A percentile compares a stretch with the other conserved stretches of the same genome.
phyloP scores from a whole-genome alignment of 495 filamentous ascomycete genomes.

The Neurospora africana region DNA sequence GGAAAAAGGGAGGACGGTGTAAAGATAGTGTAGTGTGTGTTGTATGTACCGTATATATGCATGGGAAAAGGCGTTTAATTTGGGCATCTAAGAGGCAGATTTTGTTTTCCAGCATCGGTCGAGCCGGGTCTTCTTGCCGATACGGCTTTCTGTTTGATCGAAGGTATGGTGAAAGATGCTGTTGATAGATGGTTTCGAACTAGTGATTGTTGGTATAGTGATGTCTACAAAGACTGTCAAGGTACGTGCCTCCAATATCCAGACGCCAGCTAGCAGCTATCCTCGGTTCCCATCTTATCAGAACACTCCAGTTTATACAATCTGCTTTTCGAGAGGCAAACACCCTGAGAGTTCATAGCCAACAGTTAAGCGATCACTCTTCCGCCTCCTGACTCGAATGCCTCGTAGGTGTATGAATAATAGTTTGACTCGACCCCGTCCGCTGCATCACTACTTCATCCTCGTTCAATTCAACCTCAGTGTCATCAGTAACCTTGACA shows the following conservation, averaged over 20 bases:
- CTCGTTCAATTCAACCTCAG: background rate
- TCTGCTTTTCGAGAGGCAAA: background rate
- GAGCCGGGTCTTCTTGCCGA: background rate
- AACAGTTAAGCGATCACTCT: background rate
- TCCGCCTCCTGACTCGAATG: background rate
- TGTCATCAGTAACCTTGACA: background rate
- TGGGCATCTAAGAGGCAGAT: background rate
- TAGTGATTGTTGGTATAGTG: background rate
- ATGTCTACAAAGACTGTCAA: background rate
- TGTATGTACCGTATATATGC: background rate
- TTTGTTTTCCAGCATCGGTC: background rate
- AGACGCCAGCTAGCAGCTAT: background rate
- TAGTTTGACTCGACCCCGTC: background rate
- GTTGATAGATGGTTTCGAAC: background rate
- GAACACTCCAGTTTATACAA: background rate
- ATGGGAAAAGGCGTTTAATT: background rate
- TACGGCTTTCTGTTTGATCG: background rate
- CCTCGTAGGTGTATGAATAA: background rate
- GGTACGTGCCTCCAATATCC: background rate
- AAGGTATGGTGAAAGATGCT: background rate
- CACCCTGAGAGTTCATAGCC: background rate
- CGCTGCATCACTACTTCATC: background rate
- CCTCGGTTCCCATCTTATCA: too few relatives aligned
- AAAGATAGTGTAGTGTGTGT: background rate
- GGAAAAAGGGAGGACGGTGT: background rate